These are phyloP conservation scores for Moesziomyces sp. DNA, from an alignment of 1,284 basidiomycete species.

Conservation along the genomic window DNA sequence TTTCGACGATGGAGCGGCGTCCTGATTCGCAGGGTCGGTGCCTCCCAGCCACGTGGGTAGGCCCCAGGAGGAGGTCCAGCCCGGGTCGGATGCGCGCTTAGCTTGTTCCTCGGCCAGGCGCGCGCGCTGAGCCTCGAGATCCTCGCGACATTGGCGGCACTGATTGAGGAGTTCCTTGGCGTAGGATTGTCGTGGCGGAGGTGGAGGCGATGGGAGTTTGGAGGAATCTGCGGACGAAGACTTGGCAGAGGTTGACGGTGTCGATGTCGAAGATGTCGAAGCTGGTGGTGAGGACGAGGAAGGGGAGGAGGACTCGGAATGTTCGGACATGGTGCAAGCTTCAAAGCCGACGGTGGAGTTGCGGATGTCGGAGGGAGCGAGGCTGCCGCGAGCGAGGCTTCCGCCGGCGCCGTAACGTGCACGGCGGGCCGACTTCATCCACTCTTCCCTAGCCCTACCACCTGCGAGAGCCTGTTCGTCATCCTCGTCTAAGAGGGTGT, in stretches of 20 bases:
- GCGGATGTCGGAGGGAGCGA: constrained; percentile 50
- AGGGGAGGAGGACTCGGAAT: neutral
- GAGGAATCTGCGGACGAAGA: constrained; percentile 8
- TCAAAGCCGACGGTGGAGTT: constrained; percentile 50
- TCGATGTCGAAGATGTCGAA: neutral
- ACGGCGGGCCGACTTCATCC: constrained; percentile 62
- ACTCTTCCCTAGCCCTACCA: constrained; percentile 64
- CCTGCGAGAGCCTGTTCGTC: constrained; percentile 62
- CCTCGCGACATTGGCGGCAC: constrained; percentile 59
- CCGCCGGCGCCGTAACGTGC: constrained; percentile 65
- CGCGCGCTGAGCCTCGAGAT: constrained; percentile 50
- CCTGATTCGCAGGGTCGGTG: neutral
- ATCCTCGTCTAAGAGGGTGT: constrained; percentile 62
- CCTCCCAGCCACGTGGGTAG: constrained; percentile 43
- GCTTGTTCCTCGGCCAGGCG: constrained; percentile 23
- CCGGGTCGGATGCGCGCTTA: constrained; percentile 6
- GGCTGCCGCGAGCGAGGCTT: constrained; percentile 56
- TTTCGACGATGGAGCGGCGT: constrained; percentile 11
- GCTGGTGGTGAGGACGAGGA: neutral
- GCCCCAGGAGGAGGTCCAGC: constrained; percentile 25
- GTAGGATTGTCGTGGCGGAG: constrained; percentile 59
- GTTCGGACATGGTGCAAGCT: constrained; percentile 24
- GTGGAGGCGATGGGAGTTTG: constrained; percentile 39
- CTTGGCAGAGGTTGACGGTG: constrained; percentile 7
- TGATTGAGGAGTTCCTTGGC: constrained; percentile 65